phyloP scores from a whole-genome alignment of 305 asterid species.

The Nicotiana rustica region DNA sequence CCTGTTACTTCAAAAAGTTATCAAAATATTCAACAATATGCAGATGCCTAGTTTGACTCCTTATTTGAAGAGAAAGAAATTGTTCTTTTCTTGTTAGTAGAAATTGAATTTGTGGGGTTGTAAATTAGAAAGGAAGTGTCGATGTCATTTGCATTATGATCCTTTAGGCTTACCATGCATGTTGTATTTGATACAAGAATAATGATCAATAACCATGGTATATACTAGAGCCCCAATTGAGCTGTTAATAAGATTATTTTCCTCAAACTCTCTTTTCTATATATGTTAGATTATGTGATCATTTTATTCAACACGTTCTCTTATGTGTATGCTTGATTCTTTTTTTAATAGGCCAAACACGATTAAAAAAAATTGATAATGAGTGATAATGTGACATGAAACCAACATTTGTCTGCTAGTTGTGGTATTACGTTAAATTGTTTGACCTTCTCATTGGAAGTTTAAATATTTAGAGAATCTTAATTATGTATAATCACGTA shows the following conservation, averaged over 20 bases:
- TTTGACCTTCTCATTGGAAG: background rate
- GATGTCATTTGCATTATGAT: background rate
- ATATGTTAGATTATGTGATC: background rate
- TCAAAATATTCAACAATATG: conserved; percentile 49
- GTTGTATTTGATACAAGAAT: conserved; percentile 38
- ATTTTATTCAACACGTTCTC: background rate
- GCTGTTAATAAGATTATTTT: background rate
- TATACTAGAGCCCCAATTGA: conserved; percentile 22
- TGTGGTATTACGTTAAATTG: background rate
- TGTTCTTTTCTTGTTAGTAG: conserved; percentile 30
- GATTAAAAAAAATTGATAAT: background rate
- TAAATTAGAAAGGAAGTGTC: conserved; percentile 26
- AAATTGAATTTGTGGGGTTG: conserved; percentile 39
- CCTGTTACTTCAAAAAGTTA: conserved; percentile 46
- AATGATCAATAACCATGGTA: conserved; percentile 29
- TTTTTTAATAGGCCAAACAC: background rate
- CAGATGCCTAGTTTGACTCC: conserved; percentile 43
- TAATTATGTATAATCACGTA: background rate
- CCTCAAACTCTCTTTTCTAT: background rate
- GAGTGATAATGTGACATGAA: background rate
- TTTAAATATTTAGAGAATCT: fast-evolving
- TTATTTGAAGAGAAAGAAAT: background rate
- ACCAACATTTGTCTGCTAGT: background rate
- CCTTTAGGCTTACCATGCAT: conserved; percentile 40
- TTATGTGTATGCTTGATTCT: background rate